These are phyloP conservation scores for Chlorencoelia australis DNA, from an alignment of 2,329 filamentous ascomycete genomes.

Conservation along the genomic window DNA sequence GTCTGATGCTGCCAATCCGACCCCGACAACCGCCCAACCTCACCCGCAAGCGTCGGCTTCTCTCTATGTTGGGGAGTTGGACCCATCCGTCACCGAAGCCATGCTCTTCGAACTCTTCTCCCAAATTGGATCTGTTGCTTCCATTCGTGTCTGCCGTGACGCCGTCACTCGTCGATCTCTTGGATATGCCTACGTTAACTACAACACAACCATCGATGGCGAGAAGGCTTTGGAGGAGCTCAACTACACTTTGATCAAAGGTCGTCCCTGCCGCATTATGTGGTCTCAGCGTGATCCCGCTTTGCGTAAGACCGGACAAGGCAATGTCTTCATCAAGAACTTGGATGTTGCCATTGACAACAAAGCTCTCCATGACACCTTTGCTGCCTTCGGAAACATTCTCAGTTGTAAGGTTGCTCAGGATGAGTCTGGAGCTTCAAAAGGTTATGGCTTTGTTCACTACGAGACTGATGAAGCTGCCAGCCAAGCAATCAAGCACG, in stretches of 20 bases:
- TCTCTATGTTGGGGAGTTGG: slow-evolving; percentile 97
- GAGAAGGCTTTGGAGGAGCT: slow-evolving; percentile 98
- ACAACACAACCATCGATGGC: slow-evolving; percentile 93
- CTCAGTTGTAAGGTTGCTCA: slow-evolving; percentile 98
- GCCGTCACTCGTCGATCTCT: slow-evolving; percentile 97
- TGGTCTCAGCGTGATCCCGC: slow-evolving; percentile 99
- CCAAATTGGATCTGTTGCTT: slow-evolving; percentile 96
- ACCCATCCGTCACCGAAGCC: slow-evolving; percentile 94
- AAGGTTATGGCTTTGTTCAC: slow-evolving; percentile 98
- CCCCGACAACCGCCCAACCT: slow-evolving; percentile 60
- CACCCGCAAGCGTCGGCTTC: slow-evolving; percentile 92
- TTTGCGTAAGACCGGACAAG: slow-evolving; percentile 97
- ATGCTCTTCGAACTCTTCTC: slow-evolving; percentile 99
- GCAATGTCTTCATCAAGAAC: slow-evolving; percentile 99
- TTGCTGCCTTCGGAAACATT: slow-evolving; percentile 98
- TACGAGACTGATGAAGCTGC: slow-evolving; percentile 99
- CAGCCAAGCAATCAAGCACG: slow-evolving; percentile 95
- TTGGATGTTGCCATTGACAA: slow-evolving; percentile 97
- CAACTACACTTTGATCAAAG: slow-evolving; percentile 99
- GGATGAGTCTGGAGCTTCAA: slow-evolving; percentile 93
- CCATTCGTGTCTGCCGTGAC: slow-evolving; percentile 98
- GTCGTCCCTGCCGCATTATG: slow-evolving; percentile 98
- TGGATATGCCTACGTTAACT: slow-evolving; percentile 99
- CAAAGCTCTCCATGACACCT: slow-evolving; percentile 99
- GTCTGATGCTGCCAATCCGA: slow-evolving; percentile 54